phyloP scores from a whole-genome alignment of 805 yeast species.

The Kluyveromyces siamensis region DNA sequence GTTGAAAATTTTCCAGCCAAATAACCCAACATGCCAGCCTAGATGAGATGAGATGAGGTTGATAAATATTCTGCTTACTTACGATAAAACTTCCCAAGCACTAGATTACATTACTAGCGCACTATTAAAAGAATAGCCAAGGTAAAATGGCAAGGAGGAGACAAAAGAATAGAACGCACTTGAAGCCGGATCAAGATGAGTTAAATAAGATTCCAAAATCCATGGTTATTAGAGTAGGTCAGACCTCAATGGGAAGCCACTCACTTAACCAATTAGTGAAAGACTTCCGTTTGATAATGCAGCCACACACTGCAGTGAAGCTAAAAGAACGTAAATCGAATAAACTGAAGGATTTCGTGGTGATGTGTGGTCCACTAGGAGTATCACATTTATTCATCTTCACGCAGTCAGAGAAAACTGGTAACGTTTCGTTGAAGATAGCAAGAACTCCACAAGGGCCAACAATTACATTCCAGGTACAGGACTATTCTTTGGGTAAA shows the following conservation, averaged over 20 bases:
- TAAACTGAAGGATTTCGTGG: constrained; percentile 84
- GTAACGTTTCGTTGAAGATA: constrained; percentile 72
- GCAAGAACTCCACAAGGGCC: constrained; percentile 94
- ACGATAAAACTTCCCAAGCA: not conserved
- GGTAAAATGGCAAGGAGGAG: constrained; percentile 44
- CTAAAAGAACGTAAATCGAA: constrained; percentile 81
- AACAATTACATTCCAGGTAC: constrained; percentile 72
- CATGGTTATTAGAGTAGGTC: constrained; percentile 86
- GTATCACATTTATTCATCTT: constrained; percentile 83
- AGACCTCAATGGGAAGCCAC: constrained; percentile 46
- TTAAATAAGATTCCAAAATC: constrained; percentile 74
- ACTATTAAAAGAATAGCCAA: not conserved
- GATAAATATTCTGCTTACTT: no score
- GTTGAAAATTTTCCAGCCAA: not conserved
- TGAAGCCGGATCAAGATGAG: constrained; percentile 52
- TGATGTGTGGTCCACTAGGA: constrained; percentile 97
- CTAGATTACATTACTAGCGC: not conserved
- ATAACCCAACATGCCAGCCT: not conserved
- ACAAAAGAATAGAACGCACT: constrained; percentile 84
- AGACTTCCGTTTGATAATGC: constrained; percentile 86
- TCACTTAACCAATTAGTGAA: constrained; percentile 75
- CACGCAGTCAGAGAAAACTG: constrained; percentile 69
- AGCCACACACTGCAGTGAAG: constrained; percentile 91
- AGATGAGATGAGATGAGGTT: not conserved
- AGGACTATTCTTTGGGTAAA: constrained; percentile 68